Conservation (phyloP, 257 asterid species). For the Solanum rostratum region DNA sequence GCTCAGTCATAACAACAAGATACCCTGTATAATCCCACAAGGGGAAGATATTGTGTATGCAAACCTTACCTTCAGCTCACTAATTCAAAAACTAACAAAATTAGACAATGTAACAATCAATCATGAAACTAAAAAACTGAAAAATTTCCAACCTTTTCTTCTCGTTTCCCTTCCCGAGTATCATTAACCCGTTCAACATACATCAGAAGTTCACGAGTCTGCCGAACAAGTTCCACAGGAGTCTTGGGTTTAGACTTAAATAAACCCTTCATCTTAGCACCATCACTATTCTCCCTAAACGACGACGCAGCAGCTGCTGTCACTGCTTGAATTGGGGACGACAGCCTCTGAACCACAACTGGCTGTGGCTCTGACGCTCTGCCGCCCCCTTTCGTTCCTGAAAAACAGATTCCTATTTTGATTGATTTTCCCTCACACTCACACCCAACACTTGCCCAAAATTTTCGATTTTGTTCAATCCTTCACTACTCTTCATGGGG, state of each 20-base stretch:
- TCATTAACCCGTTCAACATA: constrained; percentile 39
- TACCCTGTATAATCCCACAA: too few relatives aligned
- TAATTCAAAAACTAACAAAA: neutral
- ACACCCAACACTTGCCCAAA: neutral
- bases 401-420: constrained; percentile 69
- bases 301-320: neutral
- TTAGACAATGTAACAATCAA: neutral
- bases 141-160: constrained; percentile 37
- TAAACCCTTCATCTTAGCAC: constrained; percentile 46
- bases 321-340: constrained; percentile 4
- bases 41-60: too few relatives aligned
- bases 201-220: constrained; percentile 78
- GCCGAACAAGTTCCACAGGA: constrained; percentile 79
- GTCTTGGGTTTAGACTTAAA: constrained; percentile 82
- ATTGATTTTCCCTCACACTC: neutral
- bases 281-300: neutral
- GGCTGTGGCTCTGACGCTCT: constrained; percentile 4
- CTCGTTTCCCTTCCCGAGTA: constrained; percentile 68
- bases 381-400: constrained; percentile 35
- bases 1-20: too few relatives aligned
- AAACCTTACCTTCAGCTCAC: neutral
- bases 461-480: neutral
- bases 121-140: constrained; percentile 8
- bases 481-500: neutral
- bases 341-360: constrained; percentile 30